Percentiles rank a stretch among this genome's conserved stretches.
Evolutionary conservation across 177 flowering plant species (phyloP).

Genomic region (Tripterygium wilfordii): DNA sequence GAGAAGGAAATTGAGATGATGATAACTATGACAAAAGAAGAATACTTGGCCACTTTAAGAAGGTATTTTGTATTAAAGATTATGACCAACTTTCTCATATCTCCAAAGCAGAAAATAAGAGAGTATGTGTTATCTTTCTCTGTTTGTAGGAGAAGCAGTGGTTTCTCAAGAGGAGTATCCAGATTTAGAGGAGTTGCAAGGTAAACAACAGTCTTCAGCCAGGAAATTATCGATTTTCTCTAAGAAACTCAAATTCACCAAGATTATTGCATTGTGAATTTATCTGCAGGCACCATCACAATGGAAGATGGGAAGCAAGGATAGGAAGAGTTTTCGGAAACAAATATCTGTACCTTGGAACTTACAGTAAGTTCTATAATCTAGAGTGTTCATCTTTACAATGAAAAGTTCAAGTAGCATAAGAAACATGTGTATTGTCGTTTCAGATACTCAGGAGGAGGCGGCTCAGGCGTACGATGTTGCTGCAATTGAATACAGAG

Average conservation of each 20-base stretch:
- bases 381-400: no score
- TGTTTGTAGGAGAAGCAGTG: conserved; percentile 63
- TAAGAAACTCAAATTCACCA: no score
- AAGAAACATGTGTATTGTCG: no score
- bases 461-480: conserved; percentile 78
- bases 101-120: no score
- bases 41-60: conserved; percentile 76
- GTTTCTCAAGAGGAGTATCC: conserved; percentile 78
- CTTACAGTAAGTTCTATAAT: conserved; percentile 42
- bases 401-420: no score
- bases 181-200: conserved; percentile 77
- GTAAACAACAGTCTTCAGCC: conserved; percentile 17
- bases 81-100: no score
- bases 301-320: conserved; percentile 89
- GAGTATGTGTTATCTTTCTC: background rate
- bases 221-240: no score
- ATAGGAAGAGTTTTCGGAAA: conserved; percentile 85
- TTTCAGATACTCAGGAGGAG: conserved; percentile 74
- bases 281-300: conserved; percentile 70
- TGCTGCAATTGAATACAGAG: conserved; percentile 73
- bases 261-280: background rate
- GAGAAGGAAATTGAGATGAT: conserved; percentile 65
- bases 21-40: conserved; percentile 67
- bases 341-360: conserved; percentile 83
- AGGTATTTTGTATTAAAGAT: conserved; percentile 30